phyloP scores from a whole-genome alignment of 208 protist species.

The Lotmaria passim region DNA sequence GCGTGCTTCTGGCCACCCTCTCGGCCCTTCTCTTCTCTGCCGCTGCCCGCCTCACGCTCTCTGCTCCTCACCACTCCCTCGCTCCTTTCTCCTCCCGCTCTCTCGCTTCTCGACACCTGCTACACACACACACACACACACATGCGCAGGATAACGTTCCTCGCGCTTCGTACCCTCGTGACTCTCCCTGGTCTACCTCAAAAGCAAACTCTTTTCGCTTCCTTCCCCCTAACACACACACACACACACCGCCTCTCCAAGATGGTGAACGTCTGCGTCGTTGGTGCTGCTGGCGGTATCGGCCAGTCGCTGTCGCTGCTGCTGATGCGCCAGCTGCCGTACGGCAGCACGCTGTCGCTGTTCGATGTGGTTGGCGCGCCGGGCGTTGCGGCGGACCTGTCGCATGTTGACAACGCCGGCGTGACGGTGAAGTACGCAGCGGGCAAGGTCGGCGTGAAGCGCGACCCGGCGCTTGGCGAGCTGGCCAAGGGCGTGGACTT shows the following conservation, averaged over 20 bases:
- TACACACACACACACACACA: background rate
- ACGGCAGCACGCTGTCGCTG: slow-evolving; percentile 86
- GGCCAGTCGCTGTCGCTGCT: slow-evolving; percentile 90
- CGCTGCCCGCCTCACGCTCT: background rate
- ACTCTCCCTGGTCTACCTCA: slow-evolving; percentile 1
- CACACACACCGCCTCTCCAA: slow-evolving; percentile 6
- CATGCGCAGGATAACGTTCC: slow-evolving; percentile 1
- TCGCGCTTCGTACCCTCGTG: background rate
- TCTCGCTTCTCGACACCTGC: background rate
- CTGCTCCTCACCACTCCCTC: background rate
- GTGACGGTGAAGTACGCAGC: slow-evolving; percentile 81
- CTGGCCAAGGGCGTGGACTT: slow-evolving; percentile 86
- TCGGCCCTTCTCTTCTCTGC: background rate
- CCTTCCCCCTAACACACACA: background rate
- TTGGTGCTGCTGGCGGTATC: slow-evolving; percentile 90
- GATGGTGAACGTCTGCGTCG: slow-evolving; percentile 89
- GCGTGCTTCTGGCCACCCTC: background rate
- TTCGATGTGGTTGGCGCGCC: slow-evolving; percentile 92
- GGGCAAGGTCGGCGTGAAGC: slow-evolving; percentile 74
- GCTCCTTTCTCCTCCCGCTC: background rate
- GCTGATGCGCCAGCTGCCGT: slow-evolving; percentile 73
- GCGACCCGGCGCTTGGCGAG: slow-evolving; percentile 66
- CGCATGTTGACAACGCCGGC: slow-evolving; percentile 84
- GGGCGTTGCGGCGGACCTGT: slow-evolving; percentile 95
- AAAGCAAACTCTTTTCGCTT: slow-evolving; percentile 1